Evolutionary conservation across 192 early-diverging fungal genomes (phyloP), one percentile per base, ranked within the genome.

Genomic region (Coemansia sp.): DNA sequence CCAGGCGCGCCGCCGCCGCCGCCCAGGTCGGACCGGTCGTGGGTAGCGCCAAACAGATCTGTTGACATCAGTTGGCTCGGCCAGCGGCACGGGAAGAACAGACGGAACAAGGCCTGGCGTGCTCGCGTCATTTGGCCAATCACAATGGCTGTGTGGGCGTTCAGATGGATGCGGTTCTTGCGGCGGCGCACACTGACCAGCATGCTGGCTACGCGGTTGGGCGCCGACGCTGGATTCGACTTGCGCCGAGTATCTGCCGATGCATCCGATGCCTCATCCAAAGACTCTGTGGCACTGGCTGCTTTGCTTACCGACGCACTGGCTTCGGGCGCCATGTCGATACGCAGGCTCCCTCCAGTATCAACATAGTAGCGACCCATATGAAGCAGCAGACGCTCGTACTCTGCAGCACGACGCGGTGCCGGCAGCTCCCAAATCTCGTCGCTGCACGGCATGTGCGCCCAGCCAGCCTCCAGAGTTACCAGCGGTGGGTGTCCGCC

Each of bases 391-490:
- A 76, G 66, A 7, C 79, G 73, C 71, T 82, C 79, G 62, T 69
- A 67, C 66, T 82, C 79, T 25, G 70, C 79, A 1, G 74, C 73
- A n/a, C 73, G 67, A 21, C 73, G 70, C 41, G 79, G 79, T 5
- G 52, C 54, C 27, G 48, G 21, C 49, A 60, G 15, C 25, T 72
- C 79, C 79, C 79, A 82, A 32, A 82, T 38, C 22, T 67, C 70
- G 61, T 82, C 79, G 67, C 79, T 82, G 57, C 79, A 82, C 37
- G 79, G 79, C 79, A 82, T 82, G 54, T 76, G 70, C 23, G 73
- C 79, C 79, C 79, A 82, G 24, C 79, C 79, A 15, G 79, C 73
- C 49, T 73, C 79, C 21, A 82, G 68, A 11, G 74, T 76, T 23
- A 82, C 74, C 60, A 82, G 65, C 54, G 79, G 79, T 62, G 79